Percentiles rank a stretch among this genome's conserved stretches.
phyloP scores from a whole-genome alignment of 495 filamentous ascomycete genomes.

The Lindgomyces ingoldianus region DNA sequence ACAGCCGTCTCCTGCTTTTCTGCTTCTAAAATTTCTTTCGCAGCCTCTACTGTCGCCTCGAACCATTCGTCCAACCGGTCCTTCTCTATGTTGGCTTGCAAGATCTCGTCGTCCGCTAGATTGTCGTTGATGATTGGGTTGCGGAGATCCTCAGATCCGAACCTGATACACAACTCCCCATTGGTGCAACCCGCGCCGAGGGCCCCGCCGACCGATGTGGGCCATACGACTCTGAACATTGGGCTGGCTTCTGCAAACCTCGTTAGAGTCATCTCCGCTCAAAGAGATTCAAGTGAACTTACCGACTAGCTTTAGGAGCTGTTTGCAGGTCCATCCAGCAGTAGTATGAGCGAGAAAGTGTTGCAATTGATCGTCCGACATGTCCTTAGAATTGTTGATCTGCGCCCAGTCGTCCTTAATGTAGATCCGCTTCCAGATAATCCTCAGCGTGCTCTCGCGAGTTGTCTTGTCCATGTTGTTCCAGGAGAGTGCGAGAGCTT shows the following conservation, averaged over 20 bases:
- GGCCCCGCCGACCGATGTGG: not conserved
- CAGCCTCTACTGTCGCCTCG: slow-evolving; percentile 22
- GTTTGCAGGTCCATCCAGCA: slow-evolving; percentile 55
- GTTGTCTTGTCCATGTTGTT: slow-evolving; percentile 53
- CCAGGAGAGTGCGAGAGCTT: slow-evolving; percentile 60
- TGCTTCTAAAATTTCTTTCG: slow-evolving; percentile 12
- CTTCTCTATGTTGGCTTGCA: slow-evolving; percentile 36
- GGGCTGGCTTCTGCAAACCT: not conserved
- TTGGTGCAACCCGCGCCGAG: slow-evolving; percentile 38
- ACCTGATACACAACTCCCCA: slow-evolving; percentile 38
- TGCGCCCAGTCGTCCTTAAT: slow-evolving; percentile 75
- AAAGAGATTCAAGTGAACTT: not conserved
- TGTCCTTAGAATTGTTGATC: slow-evolving; percentile 57
- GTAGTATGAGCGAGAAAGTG: slow-evolving; percentile 52
- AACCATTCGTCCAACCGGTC: slow-evolving; percentile 45
- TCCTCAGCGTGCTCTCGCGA: slow-evolving; percentile 58
- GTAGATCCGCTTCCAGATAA: slow-evolving; percentile 83
- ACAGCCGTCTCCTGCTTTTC: slow-evolving; percentile 10
- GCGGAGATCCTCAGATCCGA: slow-evolving; percentile 38
- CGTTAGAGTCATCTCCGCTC: slow-evolving; percentile 1
- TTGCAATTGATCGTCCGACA: slow-evolving; percentile 53
- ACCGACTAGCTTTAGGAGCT: slow-evolving; percentile 51
- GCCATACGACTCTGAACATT: not conserved
- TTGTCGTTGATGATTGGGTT: slow-evolving; percentile 42
- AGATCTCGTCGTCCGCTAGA: slow-evolving; percentile 41